Base-by-base conservation (phyloP, 331 rosid genomes). In the Rosa hybrid region DNA sequence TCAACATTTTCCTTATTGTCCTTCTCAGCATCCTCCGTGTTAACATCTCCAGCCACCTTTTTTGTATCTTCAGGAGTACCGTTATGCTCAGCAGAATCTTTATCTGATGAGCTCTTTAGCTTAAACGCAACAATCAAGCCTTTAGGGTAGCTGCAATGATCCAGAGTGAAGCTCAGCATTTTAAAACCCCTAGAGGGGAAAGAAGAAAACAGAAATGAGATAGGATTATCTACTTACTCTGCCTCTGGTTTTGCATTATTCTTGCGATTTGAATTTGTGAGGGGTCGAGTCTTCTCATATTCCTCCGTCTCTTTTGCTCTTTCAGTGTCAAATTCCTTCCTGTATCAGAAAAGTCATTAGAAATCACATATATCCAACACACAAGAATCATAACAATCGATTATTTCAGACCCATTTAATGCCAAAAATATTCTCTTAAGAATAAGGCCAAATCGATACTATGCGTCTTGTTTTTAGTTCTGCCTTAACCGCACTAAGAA, bases 121-220 rank as follows among this genome's bases (percentile, higher is more conserved):
- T 87, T 81, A 84, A 94, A 90, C 74, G 94, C 91, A 79, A 94
- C 91, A 65, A 94, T 85, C 78, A 94, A 89, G 81, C 97, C 98
- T 80, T 88, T 94, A 1, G 98, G 94, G 82, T 92, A 94, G 87
- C 98, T 92, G 94, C 51, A 74, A 72, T 70, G 74, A 86, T 80
- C 63, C 81, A 56, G 34, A 79, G 75, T 21, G 27, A 63, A 59
- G 69, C 68, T 50, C 56, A 75, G 75, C 71, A 81, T 68, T 46
- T 68, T 34, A 70, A 42, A 60, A 39, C 27, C 64, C 67, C 2
- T 50, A 75, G 4, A 46, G 13, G 11, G n/a, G 54, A 64, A 71
- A 42, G 30, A 21, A 38, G 3, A 39, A 8, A 41, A 38, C 23
- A 11, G 14, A 81, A 73, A 72, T n/a, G 41, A 68, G 20, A 78